Percentiles rank a stretch among this genome's conserved stretches.
These are phyloP conservation scores for Aureobasidium leucospermi DNA, from an alignment of 2,329 filamentous ascomycete genomes.

Conservation along the genomic window DNA sequence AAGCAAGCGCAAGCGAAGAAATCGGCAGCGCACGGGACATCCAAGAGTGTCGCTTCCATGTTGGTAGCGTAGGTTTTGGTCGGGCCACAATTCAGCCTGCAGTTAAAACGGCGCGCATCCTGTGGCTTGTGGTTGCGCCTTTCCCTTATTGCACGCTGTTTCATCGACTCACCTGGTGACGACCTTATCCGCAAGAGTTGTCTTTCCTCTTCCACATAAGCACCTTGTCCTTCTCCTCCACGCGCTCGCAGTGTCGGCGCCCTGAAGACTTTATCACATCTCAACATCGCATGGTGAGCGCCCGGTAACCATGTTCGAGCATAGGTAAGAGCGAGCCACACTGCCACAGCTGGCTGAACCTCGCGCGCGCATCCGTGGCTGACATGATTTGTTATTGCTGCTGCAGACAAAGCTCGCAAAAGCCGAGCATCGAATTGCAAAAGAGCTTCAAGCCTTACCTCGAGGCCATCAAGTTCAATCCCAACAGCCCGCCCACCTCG, in stretches of 20 bases:
- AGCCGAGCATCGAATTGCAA: slow-evolving; percentile 78
- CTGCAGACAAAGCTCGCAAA: slow-evolving; percentile 66
- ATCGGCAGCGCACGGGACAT: slow-evolving; percentile 10
- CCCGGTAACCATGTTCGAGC: slow-evolving; percentile 6
- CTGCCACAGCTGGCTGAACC: slow-evolving; percentile 5
- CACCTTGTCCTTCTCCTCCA: slow-evolving; percentile 1
- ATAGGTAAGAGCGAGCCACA: slow-evolving; percentile 12
- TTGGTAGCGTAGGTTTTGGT: slow-evolving; percentile 10
- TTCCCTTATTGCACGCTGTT: slow-evolving; percentile 14
- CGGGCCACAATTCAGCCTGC: slow-evolving; percentile 6
- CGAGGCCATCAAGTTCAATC: slow-evolving; percentile 50
- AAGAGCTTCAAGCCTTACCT: slow-evolving; percentile 79
- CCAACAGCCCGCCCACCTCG: background rate
- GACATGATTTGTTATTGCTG: slow-evolving; percentile 14
- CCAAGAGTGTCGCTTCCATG: slow-evolving; percentile 5
- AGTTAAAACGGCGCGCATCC: slow-evolving; percentile 12
- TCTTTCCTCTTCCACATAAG: background rate
- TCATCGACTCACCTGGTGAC: slow-evolving; percentile 12
- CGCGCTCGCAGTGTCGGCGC: background rate
- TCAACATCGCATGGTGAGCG: slow-evolving; percentile 6
- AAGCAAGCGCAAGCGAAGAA: slow-evolving; percentile 11
- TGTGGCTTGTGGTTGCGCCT: slow-evolving; percentile 13
- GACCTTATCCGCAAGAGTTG: slow-evolving; percentile 1
- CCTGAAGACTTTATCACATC: background rate
- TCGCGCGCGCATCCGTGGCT: slow-evolving; percentile 7